A percentile compares a stretch with the other conserved stretches of the same genome.
Evolutionary conservation across 192 early-diverging fungal genomes (phyloP).

Genomic region (Podila clonocystis): DNA sequence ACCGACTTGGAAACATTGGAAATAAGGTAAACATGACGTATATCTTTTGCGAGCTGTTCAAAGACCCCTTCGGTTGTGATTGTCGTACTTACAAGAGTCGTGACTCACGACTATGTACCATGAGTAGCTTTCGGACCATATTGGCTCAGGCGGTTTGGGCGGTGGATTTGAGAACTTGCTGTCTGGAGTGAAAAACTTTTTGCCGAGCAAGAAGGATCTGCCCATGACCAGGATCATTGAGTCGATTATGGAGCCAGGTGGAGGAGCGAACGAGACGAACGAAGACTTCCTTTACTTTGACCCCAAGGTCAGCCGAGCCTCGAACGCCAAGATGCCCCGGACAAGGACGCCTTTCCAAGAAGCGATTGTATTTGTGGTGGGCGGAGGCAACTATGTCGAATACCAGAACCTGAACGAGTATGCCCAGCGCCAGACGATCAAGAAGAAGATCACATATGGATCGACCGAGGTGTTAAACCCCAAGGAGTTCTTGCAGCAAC

Average conservation of each 20-base stretch:
- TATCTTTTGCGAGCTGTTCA: no score
- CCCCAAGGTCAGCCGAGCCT: slow-evolving; percentile 73
- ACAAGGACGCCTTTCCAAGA: slow-evolving; percentile 76
- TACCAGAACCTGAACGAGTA: slow-evolving; percentile 96
- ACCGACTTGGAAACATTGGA: slow-evolving; percentile 76
- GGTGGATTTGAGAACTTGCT: slow-evolving; percentile 78
- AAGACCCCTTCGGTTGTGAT: background rate
- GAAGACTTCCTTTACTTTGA: slow-evolving; percentile 94
- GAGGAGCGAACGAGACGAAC: slow-evolving; percentile 56
- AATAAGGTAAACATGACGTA: slow-evolving; percentile 63
- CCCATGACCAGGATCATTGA: slow-evolving; percentile 88
- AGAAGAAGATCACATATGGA: slow-evolving; percentile 92
- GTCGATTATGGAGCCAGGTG: slow-evolving; percentile 80
- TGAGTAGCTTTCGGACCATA: slow-evolving; percentile 69
- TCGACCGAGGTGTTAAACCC: slow-evolving; percentile 91
- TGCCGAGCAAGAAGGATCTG: slow-evolving; percentile 91
- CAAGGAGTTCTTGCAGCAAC: slow-evolving; percentile 81
- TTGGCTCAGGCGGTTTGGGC: slow-evolving; percentile 75
- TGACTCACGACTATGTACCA: background rate
- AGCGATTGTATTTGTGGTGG: slow-evolving; percentile 97
- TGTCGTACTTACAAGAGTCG: background rate
- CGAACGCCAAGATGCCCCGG: slow-evolving; percentile 59
- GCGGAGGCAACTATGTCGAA: slow-evolving; percentile 98
- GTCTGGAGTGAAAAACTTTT: slow-evolving; percentile 94
- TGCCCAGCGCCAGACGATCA: slow-evolving; percentile 64